These are phyloP conservation scores for Penicillium sp. DNA, from an alignment of 2,329 filamentous ascomycete species.

Conservation along the genomic window DNA sequence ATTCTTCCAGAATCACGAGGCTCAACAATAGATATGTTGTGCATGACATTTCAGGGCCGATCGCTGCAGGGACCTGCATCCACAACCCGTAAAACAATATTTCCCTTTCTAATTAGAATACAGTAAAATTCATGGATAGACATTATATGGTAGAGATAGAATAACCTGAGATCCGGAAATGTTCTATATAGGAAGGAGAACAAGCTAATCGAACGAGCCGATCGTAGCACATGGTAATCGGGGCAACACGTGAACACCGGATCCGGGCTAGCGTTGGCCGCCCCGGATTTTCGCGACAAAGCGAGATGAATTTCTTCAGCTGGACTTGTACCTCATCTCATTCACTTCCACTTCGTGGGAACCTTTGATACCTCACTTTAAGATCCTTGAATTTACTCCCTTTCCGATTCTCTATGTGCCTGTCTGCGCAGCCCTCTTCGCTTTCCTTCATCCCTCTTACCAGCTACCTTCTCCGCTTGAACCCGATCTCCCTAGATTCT, in stretches of 20 bases:
- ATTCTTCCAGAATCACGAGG: constrained; percentile 39
- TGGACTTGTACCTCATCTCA: constrained; percentile 10
- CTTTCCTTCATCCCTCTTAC: constrained; percentile 28
- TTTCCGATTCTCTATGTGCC: constrained; percentile 37
- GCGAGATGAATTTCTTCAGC: constrained; percentile 17
- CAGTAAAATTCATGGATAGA: neutral
- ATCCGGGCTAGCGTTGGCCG: constrained; percentile 17
- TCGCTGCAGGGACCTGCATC: constrained; percentile 1
- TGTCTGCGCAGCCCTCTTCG: constrained; percentile 29
- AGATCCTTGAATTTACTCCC: neutral
- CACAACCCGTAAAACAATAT: neutral
- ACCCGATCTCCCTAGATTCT: constrained; percentile 17
- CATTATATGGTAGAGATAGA: neutral
- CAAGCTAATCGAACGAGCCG: neutral
- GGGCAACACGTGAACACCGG: constrained; percentile 19
- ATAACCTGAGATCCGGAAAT: neutral
- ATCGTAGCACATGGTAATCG: constrained; percentile 3
- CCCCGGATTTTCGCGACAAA: constrained; percentile 26
- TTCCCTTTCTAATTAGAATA: neutral
- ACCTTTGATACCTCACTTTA: neutral
- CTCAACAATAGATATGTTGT: constrained; percentile 11
- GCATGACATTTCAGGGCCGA: constrained; percentile 6
- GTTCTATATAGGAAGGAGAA: neutral
- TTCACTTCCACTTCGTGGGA: constrained; percentile 9
- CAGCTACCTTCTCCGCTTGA: constrained; percentile 28